Conservation (phyloP, 2,329 filamentous ascomycete species). For the Aspergillus ibericus region DNA sequence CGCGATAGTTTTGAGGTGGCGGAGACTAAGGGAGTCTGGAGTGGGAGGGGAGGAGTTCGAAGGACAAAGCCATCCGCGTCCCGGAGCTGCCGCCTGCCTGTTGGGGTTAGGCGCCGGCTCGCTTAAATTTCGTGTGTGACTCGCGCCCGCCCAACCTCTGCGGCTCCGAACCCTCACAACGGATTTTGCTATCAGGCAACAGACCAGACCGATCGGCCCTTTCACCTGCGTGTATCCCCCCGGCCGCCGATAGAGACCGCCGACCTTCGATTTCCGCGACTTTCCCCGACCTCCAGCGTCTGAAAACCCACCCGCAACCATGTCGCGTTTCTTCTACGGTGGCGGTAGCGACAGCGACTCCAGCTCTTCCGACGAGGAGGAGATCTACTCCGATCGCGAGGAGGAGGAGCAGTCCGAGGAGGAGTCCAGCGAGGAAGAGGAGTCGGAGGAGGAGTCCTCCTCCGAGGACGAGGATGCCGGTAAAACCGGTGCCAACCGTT, state of each 20-base stretch:
- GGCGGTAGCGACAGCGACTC: slow-evolving; percentile 94
- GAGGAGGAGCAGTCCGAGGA: slow-evolving; percentile 60
- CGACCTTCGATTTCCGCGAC: slow-evolving; percentile 22
- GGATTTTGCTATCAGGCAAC: slow-evolving; percentile 23
- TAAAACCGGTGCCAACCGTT: slow-evolving; percentile 72
- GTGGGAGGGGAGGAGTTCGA: slow-evolving; percentile 4
- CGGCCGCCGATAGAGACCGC: slow-evolving; percentile 20
- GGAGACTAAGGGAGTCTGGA: background rate
- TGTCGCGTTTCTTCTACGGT: slow-evolving; percentile 97
- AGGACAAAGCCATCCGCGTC: slow-evolving; percentile 1
- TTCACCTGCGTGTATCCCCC: slow-evolving; percentile 17
- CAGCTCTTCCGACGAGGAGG: slow-evolving; percentile 91
- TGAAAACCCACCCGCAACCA: slow-evolving; percentile 50
- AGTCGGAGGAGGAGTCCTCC: slow-evolving; percentile 56
- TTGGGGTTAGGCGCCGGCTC: slow-evolving; percentile 41
- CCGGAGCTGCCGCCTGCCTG: slow-evolving; percentile 22
- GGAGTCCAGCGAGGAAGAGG: slow-evolving; percentile 55
- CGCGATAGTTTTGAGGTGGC: too few species aligned
- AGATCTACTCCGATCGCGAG: slow-evolving; percentile 81
- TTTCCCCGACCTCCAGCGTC: slow-evolving; percentile 17
- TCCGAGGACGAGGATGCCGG: slow-evolving; percentile 54
- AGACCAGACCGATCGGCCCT: slow-evolving; percentile 12
- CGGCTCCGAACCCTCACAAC: slow-evolving; percentile 30
- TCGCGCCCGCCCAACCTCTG: slow-evolving; percentile 29
- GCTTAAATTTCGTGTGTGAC: slow-evolving; percentile 49